Conservation (phyloP, 768 basidiomycete species). For the Lentinus brumalis region DNA sequence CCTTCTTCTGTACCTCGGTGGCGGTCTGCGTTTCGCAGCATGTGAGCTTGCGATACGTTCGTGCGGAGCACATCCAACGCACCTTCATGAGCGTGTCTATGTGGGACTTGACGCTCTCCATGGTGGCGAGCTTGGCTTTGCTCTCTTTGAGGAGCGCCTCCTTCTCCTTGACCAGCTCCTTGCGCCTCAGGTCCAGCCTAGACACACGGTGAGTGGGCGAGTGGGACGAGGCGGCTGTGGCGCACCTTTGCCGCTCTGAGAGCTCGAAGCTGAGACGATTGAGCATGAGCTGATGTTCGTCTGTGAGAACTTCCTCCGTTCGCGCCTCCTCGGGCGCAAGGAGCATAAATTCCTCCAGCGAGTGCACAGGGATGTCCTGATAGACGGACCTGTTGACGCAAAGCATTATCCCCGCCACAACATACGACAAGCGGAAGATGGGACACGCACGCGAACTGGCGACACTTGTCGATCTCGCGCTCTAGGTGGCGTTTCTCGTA, state of each 20-base stretch:
- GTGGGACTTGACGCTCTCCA: constrained; percentile 79
- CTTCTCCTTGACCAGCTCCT: constrained; percentile 68
- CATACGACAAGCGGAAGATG: neutral
- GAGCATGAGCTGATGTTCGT: constrained; percentile 85
- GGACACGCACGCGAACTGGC: constrained; percentile 82
- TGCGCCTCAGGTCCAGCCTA: constrained; percentile 72
- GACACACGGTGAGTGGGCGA: constrained; percentile 8
- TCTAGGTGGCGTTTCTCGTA: constrained; percentile 91
- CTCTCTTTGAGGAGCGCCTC: constrained; percentile 82
- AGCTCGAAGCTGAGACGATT: constrained; percentile 87
- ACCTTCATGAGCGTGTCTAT: constrained; percentile 81
- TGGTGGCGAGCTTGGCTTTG: constrained; percentile 66
- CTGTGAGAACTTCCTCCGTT: constrained; percentile 58
- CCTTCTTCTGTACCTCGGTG: constrained; percentile 73
- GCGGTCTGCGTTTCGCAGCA: constrained; percentile 49
- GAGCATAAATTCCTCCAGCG: constrained; percentile 63
- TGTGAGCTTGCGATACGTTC: too few relatives aligned
- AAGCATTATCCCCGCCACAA: neutral
- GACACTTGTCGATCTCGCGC: constrained; percentile 89
- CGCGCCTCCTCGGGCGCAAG: constrained; percentile 72
- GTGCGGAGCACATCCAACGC: neutral
- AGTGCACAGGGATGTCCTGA: constrained; percentile 81
- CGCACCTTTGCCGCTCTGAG: constrained; percentile 82
- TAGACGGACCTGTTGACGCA: constrained; percentile 68
- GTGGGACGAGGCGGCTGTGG: constrained; percentile 12